Base-by-base conservation (phyloP, 345 rosid species). In the Clausena lansium region DNA sequence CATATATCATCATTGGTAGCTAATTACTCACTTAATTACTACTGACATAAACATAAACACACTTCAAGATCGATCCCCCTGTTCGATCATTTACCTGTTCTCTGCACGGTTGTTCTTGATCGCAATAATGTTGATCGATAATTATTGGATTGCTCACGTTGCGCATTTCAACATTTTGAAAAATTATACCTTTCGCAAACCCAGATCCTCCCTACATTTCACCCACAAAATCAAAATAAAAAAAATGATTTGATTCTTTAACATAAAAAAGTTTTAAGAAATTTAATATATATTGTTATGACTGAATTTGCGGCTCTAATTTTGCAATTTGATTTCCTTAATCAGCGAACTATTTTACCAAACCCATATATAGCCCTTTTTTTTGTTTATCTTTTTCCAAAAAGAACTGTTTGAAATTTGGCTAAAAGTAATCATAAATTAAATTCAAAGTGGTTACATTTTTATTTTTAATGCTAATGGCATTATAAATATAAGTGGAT, bases 71-170 rank as follows among this genome's bases (percentile, higher is more conserved):
- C 57, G 5, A 52, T n/a, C n/a, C n/a, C n/a, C n/a, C n/a, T n/a
- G n/a, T n/a, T n/a, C n/a, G 6, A 5, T 14, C 19, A 52, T 52
- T 52, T 84, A 94, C 98, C 97, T 94, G 86, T 63, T 87, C 76
- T n/a, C 63, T 38, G 80, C 98, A 95, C 57, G 91, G 73, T 28
- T 52, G 60, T 33, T 61, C 41, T 59, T 83, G 85, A 73, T 95
- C 99, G 67, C 99, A 95, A 30, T 95, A 95, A 79, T 92, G 80
- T 68, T 95, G 97, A 80, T 95, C 83, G 28, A 95, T 87, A 75
- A 95, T 91, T 50, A 93, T 93, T 10, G 99, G 99, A 67, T 93
- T 93, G 69, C 71, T 85, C 69, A 95, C 97, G 69, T 95, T 92
- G 39, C 66, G 58, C 95, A 95, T 92, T 4, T 59, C 59, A 1